Evolutionary conservation across 75 land plant genomes (phyloP).

Genomic region (Sequoia sempervirens): DNA sequence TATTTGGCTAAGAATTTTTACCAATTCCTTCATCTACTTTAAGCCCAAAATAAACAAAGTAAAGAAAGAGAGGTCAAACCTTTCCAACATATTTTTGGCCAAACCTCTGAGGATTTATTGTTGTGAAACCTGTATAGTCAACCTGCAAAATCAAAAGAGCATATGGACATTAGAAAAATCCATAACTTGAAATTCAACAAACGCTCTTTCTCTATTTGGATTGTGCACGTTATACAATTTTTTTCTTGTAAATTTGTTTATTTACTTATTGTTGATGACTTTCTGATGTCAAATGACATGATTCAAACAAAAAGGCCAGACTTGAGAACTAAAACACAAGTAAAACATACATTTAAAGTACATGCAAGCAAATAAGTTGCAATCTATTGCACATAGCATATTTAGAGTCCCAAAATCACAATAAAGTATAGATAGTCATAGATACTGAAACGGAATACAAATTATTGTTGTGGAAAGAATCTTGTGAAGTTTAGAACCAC

Average conservation of each 20-base stretch:
- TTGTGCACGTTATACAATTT: not conserved
- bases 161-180: not conserved
- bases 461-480: not conserved
- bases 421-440: not conserved
- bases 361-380: not conserved
- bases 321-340: not conserved
- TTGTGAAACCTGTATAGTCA: conserved; percentile 95
- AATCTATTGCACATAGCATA: not conserved
- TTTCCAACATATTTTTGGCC: conserved; percentile 99
- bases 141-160: conserved; percentile 45
- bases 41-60: not conserved
- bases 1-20: not conserved
- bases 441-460: not conserved
- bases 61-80: conserved; percentile 36
- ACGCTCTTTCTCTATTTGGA: not conserved
- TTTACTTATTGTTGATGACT: not conserved
- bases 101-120: conserved; percentile 99
- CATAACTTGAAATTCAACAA: not conserved
- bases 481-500: not conserved
- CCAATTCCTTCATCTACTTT: not conserved
- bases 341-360: not conserved
- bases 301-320: not conserved
- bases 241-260: not conserved
- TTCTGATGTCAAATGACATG: not conserved
- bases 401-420: not conserved